Evolutionary conservation across 1,284 basidiomycete genomes (phyloP), one percentile per base, ranked within the genome.

Genomic region (Sanghuangporus weigelae): DNA sequence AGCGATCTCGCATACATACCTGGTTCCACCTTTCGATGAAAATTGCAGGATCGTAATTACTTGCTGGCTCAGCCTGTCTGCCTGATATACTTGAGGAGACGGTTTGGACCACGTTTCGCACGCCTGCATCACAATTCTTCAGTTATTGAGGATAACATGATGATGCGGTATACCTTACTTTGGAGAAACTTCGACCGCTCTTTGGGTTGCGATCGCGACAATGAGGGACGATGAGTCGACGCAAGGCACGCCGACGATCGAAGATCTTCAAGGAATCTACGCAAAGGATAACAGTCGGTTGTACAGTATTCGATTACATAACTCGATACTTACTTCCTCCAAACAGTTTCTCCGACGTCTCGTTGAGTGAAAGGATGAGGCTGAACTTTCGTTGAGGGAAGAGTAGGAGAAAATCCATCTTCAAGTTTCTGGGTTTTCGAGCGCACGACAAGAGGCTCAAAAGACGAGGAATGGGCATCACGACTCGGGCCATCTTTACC

Each of bases 21-120:
- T 38, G 35, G 40, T 66, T 66, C 64, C 64, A 66, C 4, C 39
- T 21, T n/a, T 66, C 62, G 19, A 66, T 56, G 36, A 66, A 56
- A 6, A 46, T 21, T 16, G 61, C 53, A 16, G 64, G 64, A 31
- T 46, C 60, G 23, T 23, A 14, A 40, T 14, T 11, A 10, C 7
- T 38, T 51, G n/a, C 58, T 50, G 35, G 46, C 39, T 57, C 60
- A 14, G 50, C n/a, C 36, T 62, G 60, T 53, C 46, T 63, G 10
- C 50, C 62, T 38, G 26, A 31, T 31, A 31, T 31, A 31, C 26
- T 31, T 31, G 57, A 10, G 21, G 57, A 59, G 16, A 63, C 6
- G 12, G 57, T 46, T 21, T 48, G 55, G 16, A 49, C 5, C 16
- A 49, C 19, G 12, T 23, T 31, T 39, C 48, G 38, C 40, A 55